Evolutionary conservation across 352 stramenopile genomes (phyloP).

Genomic region (Thraustochytrium sp.): DNA sequence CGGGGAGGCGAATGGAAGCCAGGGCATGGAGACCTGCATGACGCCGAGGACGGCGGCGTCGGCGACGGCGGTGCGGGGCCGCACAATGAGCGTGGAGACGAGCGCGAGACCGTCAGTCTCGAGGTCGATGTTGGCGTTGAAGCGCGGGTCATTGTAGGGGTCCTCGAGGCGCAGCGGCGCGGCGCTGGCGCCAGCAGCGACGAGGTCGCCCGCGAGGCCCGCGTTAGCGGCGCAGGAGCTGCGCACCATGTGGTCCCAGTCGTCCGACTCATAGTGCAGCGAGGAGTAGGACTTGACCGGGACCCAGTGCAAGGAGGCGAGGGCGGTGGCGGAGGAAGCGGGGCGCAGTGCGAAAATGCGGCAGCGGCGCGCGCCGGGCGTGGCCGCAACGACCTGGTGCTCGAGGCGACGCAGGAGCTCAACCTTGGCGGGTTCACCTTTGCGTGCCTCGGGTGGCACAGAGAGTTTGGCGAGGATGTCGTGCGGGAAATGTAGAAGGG

Average conservation of each 20-base stretch:
- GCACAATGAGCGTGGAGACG: not conserved
- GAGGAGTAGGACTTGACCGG: not conserved
- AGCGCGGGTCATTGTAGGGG: constrained; percentile 21
- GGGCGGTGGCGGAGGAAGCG: not conserved
- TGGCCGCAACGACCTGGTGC: not conserved
- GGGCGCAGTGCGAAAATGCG: not conserved
- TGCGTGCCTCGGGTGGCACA: not conserved
- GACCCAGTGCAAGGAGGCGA: not conserved
- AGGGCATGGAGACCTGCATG: not conserved
- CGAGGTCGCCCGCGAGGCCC: not conserved
- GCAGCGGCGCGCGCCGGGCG: not conserved
- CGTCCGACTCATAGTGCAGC: not conserved
- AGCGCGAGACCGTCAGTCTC: constrained; percentile 4
- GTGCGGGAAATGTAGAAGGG: not conserved
- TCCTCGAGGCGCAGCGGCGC: not conserved
- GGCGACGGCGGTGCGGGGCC: not conserved
- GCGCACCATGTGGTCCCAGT: not conserved
- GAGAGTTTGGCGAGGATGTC: not conserved
- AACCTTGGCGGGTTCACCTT: not conserved
- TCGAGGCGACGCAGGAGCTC: not conserved
- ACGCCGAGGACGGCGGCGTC: not conserved
- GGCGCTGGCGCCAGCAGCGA: not conserved
- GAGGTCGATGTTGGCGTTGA: constrained; percentile 40
- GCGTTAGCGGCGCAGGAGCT: not conserved
- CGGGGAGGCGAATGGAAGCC: not conserved